Evolutionary conservation across 208 protist genomes (phyloP), one percentile per base, ranked within the genome.

Genomic region (Acanthamoeba divionensis): DNA sequence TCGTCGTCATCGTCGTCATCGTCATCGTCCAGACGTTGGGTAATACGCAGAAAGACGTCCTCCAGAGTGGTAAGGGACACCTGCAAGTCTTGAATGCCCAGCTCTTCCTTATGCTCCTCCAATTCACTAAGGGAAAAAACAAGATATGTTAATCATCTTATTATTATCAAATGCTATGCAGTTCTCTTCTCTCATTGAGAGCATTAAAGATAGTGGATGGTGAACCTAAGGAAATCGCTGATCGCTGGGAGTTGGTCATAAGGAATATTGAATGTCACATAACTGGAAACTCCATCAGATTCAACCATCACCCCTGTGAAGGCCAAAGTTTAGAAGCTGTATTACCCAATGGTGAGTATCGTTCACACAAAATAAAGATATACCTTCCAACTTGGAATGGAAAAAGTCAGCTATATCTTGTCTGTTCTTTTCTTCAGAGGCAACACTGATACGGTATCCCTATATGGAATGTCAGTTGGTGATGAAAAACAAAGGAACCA

Each of bases 41-140:
- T 62, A 47, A 90, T 77, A 6, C 45, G 44, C 3, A 93, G 67
- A 77, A 93, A 93, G 31, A 93, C 91, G 29, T 93, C 91, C 63
- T 93, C 91, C 24, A 93, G 82, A 21, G 91, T 93, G 33, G 89
- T 88, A 29, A 91, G 86, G 9, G 50, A 75, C 9, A 93, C 44
- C 45, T 90, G 90, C 44, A 91, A 29, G 90, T 91, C 79, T 3
- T 24, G 55, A 66, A 93, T 57, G 41, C 65, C 31, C 65, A 93
- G 89, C 45, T 93, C 71, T 60, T 90, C 89, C n/a, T 88, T 8
- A 31, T 54, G 29, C 44, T 12, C 29, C 52, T 92, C 89, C 6
- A 93, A 50, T 45, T 47, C 29, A 7, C 55, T 87, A 24, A 6
- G 41, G 18, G 13, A 5, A 12, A 1, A 41, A 10, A 71, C 33